Evolutionary conservation across 805 yeast genomes (phyloP).

Genomic region (Pichia californica): DNA sequence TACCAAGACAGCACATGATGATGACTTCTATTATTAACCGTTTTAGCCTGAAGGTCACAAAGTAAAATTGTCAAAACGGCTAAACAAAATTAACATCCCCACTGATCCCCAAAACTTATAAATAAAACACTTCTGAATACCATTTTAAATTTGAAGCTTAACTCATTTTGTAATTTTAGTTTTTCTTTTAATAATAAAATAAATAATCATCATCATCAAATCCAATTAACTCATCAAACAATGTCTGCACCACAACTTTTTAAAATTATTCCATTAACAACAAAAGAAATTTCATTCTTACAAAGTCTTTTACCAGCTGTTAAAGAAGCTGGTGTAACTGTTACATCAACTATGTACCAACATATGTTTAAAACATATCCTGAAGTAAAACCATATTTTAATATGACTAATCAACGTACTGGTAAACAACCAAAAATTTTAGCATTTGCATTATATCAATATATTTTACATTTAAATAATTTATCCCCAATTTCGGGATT

Average conservation of each 20-base stretch:
- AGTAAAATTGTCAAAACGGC: no score
- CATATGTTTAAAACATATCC: conserved; percentile 49
- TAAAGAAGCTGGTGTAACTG: conserved; percentile 45
- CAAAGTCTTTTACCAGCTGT: conserved; percentile 50
- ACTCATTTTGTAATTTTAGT: no score
- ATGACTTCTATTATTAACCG: no score
- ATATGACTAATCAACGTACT: conserved; percentile 47
- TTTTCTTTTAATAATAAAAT: no score
- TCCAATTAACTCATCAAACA: background rate
- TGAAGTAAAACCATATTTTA: conserved; percentile 55
- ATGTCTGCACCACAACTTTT: conserved; percentile 20
- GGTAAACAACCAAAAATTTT: conserved; percentile 57
- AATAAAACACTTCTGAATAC: no score
- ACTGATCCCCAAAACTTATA: no score
- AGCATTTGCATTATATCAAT: conserved; percentile 54
- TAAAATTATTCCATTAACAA: conserved; percentile 26
- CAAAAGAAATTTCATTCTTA: conserved; percentile 29
- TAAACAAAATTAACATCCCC: no score
- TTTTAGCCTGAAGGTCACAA: no score
- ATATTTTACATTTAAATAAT: conserved; percentile 59
- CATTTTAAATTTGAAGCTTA: no score
- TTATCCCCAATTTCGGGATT: conserved; percentile 45
- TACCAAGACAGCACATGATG: no score
- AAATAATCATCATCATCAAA: no score
- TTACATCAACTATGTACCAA: conserved; percentile 50